Conservation (phyloP, 1,139 yeast genomes). For the Sugiyamaella paludigena region DNA sequence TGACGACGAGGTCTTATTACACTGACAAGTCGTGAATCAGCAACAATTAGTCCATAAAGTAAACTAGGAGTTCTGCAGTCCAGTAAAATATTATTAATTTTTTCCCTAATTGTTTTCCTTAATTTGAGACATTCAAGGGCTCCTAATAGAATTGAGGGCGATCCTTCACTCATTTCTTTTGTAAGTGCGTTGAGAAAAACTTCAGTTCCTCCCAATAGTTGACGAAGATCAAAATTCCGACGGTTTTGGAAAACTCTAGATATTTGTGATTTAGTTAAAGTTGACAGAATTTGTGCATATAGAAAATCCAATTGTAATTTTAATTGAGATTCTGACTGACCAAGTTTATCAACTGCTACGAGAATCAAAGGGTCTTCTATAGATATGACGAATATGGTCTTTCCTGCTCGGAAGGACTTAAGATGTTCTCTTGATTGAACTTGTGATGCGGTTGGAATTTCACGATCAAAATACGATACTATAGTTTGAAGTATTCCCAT, state of each 20-base stretch:
- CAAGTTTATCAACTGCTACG: slow-evolving; percentile 63
- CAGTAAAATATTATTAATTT: slow-evolving; percentile 46
- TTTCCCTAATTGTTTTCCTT: slow-evolving; percentile 46
- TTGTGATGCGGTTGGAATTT: no score
- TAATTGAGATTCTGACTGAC: slow-evolving; percentile 55
- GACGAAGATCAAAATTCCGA: slow-evolving; percentile 79
- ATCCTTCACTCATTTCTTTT: slow-evolving; percentile 50
- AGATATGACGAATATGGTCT: slow-evolving; percentile 57
- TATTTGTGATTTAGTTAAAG: slow-evolving; percentile 74
- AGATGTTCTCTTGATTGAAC: slow-evolving; percentile 18
- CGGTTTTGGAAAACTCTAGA: slow-evolving; percentile 64
- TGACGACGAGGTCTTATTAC: slow-evolving; percentile 63
- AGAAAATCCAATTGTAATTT: slow-evolving; percentile 68
- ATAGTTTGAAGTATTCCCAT: slow-evolving; percentile 65
- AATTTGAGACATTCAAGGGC: slow-evolving; percentile 59
- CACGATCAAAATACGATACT: slow-evolving; percentile 52
- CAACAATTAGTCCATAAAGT: slow-evolving; percentile 60
- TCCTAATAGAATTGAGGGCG: slow-evolving; percentile 58
- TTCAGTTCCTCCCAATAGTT: slow-evolving; percentile 64
- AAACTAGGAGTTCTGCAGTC: slow-evolving; percentile 46
- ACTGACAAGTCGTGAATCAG: slow-evolving; percentile 55
- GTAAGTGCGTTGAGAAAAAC: slow-evolving; percentile 63
- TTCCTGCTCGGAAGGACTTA: slow-evolving; percentile 32
- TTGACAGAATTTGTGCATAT: slow-evolving; percentile 75
- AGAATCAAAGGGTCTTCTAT: slow-evolving; percentile 68